These are phyloP conservation scores for Rhododendron ovatum DNA, from an alignment of 148 eudicot genomes.

Conservation along the genomic window DNA sequence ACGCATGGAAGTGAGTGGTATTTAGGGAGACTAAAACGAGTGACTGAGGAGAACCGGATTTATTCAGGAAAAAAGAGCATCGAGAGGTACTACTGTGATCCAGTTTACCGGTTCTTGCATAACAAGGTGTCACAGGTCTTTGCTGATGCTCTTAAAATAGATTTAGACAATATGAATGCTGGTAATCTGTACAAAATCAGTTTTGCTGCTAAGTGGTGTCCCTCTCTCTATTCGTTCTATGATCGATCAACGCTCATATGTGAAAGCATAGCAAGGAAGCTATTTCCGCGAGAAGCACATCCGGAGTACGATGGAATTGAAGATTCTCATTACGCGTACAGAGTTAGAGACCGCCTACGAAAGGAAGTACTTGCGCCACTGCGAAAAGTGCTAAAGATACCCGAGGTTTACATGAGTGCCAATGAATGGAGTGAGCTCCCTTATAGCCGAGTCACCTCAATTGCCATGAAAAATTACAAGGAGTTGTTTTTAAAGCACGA, in stretches of 20 bases:
- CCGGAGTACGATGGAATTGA: conserved; percentile 2
- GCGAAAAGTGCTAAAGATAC: neutral
- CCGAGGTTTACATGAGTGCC: conserved; percentile 7
- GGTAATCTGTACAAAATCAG: conserved; percentile 5
- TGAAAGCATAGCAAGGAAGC: conserved; percentile 5
- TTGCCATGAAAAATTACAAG: conserved; percentile 6
- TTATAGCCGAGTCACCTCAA: conserved; percentile 1
- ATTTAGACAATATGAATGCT: neutral
- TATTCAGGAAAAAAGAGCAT: neutral
- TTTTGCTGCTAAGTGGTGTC: conserved; percentile 13
- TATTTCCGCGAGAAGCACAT: neutral
- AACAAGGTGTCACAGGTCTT: conserved; percentile 1
- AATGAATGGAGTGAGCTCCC: neutral
- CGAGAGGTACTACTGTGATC: conserved; percentile 9
- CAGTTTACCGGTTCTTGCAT: conserved; percentile 10
- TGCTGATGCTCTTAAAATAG: neutral
- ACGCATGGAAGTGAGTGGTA: neutral
- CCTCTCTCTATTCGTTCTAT: neutral
- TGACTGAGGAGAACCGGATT: neutral
- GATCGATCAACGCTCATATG: conserved; percentile 5
- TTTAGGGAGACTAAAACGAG: neutral
- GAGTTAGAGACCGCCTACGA: conserved; percentile 1
- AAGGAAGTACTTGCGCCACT: conserved; percentile 10
- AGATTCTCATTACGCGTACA: neutral
- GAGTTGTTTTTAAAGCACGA: neutral